These are phyloP conservation scores for Pichia manshurica DNA, from an alignment of 805 yeast species.

Conservation along the genomic window DNA sequence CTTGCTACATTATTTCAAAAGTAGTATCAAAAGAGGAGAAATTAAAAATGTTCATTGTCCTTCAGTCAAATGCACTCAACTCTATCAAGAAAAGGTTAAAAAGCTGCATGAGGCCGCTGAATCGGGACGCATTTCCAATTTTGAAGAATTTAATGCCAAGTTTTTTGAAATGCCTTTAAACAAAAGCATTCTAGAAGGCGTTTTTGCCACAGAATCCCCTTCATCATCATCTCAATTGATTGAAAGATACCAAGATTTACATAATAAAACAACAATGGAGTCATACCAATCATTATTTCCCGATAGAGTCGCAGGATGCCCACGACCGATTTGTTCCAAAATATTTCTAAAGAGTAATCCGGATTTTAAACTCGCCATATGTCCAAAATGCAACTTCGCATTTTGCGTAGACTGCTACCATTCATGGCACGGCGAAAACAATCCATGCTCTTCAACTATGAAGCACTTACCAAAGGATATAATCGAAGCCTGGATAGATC, in stretches of 20 bases:
- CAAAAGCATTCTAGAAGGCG: slow-evolving; percentile 28
- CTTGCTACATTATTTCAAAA: slow-evolving; percentile 36
- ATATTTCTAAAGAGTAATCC: slow-evolving; percentile 44
- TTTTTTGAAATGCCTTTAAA: slow-evolving; percentile 40
- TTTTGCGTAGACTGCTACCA: slow-evolving; percentile 53
- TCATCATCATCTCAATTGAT: slow-evolving; percentile 14
- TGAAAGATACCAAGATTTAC: slow-evolving; percentile 36
- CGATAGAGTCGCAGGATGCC: slow-evolving; percentile 45
- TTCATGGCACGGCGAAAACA: slow-evolving; percentile 56
- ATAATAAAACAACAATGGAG: slow-evolving; percentile 36
- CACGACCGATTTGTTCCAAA: slow-evolving; percentile 38
- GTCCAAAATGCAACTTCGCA: slow-evolving; percentile 45
- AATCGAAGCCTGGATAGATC: slow-evolving; percentile 31
- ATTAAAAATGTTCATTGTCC: slow-evolving; percentile 54
- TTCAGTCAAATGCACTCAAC: slow-evolving; percentile 40
- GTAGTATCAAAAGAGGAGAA: slow-evolving; percentile 42
- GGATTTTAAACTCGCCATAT: slow-evolving; percentile 42
- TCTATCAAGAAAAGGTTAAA: slow-evolving; percentile 17
- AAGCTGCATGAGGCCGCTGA: slow-evolving; percentile 10
- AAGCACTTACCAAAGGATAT: slow-evolving; percentile 35
- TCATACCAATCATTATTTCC: slow-evolving; percentile 42
- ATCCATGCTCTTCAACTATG: slow-evolving; percentile 36
- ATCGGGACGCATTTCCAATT: slow-evolving; percentile 17
- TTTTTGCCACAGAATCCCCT: slow-evolving; percentile 22
- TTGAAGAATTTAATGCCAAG: slow-evolving; percentile 29